Conservation (phyloP, 2,329 filamentous ascomycete genomes). For the Monilinia fructigena region DNA sequence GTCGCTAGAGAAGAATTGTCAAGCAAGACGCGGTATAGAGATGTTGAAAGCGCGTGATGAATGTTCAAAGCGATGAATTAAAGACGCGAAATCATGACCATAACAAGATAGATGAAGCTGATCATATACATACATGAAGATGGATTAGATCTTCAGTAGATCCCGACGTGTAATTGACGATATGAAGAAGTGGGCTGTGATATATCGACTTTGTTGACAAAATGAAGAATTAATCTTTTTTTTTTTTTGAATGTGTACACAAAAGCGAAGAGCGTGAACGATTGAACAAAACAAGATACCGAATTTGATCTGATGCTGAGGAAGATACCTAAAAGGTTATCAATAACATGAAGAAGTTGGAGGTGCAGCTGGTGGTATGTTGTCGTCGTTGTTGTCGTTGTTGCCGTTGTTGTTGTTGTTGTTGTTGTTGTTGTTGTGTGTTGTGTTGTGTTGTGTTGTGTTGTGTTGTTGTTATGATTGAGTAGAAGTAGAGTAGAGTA, state of each 20-base stretch:
- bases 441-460: constrained; percentile 8
- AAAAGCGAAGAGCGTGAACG: constrained; percentile 16
- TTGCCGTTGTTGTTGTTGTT: constrained; percentile 1
- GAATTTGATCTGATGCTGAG: constrained; percentile 9
- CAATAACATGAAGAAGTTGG: background rate
- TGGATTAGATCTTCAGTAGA: constrained; percentile 9
- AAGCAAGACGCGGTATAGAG: constrained; percentile 37
- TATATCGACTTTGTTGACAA: constrained; percentile 32
- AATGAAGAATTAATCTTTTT: constrained; percentile 22
- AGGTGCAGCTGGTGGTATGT: background rate
- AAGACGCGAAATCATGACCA: constrained; percentile 32
- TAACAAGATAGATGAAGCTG: background rate
- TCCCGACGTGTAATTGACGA: constrained; percentile 27
- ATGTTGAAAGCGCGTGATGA: constrained; percentile 32
- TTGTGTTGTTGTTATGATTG: background rate
- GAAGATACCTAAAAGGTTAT: constrained; percentile 9
- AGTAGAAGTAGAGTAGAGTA: background rate
- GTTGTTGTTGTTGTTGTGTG: background rate
- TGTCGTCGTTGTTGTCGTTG: background rate
- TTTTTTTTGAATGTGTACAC: constrained; percentile 6
- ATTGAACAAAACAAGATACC: constrained; percentile 20
- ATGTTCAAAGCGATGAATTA: constrained; percentile 11
- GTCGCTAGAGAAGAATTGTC: constrained; percentile 30
- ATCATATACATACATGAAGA: constrained; percentile 33
- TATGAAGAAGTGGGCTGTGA: constrained; percentile 21